Evolutionary conservation across 192 early-diverging fungal genomes (phyloP).

Genomic region (Geranomyces variabilis): DNA sequence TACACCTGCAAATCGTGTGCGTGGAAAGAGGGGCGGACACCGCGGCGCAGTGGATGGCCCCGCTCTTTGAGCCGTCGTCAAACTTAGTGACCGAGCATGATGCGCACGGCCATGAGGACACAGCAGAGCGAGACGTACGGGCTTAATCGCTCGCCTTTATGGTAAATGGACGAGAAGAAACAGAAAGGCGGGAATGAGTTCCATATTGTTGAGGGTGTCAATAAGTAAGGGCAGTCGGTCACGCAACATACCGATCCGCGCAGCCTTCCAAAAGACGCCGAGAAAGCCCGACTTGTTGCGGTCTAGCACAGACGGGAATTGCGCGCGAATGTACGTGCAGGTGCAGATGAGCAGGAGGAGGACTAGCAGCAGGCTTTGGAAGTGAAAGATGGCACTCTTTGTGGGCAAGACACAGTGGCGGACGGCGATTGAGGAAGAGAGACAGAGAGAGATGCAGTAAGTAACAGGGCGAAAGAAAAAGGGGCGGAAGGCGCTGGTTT

Average conservation of each 20-base stretch:
- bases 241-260: conserved; percentile 74
- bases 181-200: not conserved
- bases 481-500: too few species aligned
- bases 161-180: too few species aligned
- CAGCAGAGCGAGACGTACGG: conserved; percentile 94
- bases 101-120: conserved; percentile 73
- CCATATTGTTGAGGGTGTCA: not conserved
- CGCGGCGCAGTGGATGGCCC: not conserved
- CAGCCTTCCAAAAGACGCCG: conserved; percentile 94
- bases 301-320: conserved; percentile 84
- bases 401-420: not conserved
- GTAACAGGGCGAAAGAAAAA: too few species aligned
- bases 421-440: too few species aligned
- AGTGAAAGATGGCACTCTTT: conserved; percentile 95
- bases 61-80: too few species aligned
- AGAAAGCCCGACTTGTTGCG: conserved; percentile 87
- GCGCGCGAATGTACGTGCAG: conserved; percentile 90
- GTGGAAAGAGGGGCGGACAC: too few species aligned
- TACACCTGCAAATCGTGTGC: too few species aligned
- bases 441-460: too few species aligned
- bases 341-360: conserved; percentile 94
- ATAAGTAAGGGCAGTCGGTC: too few species aligned
- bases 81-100: conserved; percentile 24
- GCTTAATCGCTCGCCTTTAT: conserved; percentile 92
- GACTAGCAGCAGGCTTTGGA: conserved; percentile 87